A percentile compares a stretch with the other conserved stretches of the same genome.
These are phyloP conservation scores for Mariannaea sp. DNA, from an alignment of 2,329 filamentous ascomycete genomes.

Conservation along the genomic window DNA sequence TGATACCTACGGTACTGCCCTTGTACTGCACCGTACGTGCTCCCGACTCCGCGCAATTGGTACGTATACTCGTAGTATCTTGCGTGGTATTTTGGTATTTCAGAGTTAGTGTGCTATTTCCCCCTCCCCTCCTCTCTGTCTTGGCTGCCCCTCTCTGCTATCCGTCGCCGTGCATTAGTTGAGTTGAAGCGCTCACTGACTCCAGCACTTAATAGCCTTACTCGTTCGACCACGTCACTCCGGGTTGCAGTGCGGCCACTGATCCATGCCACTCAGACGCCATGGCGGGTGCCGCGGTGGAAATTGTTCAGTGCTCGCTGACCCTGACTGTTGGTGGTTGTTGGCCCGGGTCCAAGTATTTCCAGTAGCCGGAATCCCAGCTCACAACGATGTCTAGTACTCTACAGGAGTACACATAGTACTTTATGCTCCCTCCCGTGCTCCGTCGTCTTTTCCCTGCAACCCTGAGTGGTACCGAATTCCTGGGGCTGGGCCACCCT, in stretches of 20 bases:
- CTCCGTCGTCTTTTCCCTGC: slow-evolving; percentile 23
- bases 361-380: too few relatives aligned
- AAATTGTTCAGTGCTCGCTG: neutral
- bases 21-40: neutral
- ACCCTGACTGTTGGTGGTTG: slow-evolving; percentile 14
- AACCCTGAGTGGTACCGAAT: slow-evolving; percentile 21
- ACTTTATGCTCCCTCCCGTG: too few relatives aligned
- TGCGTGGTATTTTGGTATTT: too few relatives aligned
- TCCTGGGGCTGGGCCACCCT: slow-evolving; percentile 30
- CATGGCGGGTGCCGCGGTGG: neutral
- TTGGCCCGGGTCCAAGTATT: too few relatives aligned
- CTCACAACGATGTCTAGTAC: too few relatives aligned
- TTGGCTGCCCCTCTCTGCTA: slow-evolving; percentile 8
- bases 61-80: too few relatives aligned
- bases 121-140: neutral
- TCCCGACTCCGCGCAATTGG: too few relatives aligned
- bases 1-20: neutral
- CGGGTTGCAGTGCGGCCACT: slow-evolving; percentile 27
- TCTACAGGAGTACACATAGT: too few relatives aligned
- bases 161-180: slow-evolving; percentile 26
- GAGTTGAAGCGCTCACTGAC: slow-evolving; percentile 21
- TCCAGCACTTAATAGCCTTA: slow-evolving; percentile 17
- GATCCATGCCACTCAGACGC: slow-evolving; percentile 17
- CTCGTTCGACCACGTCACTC: slow-evolving; percentile 37
- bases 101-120: neutral